A percentile compares a stretch with the other conserved stretches of the same genome.
Evolutionary conservation across 2,329 filamentous ascomycete species (phyloP).

Genomic region (Calonectria leucothoes): DNA sequence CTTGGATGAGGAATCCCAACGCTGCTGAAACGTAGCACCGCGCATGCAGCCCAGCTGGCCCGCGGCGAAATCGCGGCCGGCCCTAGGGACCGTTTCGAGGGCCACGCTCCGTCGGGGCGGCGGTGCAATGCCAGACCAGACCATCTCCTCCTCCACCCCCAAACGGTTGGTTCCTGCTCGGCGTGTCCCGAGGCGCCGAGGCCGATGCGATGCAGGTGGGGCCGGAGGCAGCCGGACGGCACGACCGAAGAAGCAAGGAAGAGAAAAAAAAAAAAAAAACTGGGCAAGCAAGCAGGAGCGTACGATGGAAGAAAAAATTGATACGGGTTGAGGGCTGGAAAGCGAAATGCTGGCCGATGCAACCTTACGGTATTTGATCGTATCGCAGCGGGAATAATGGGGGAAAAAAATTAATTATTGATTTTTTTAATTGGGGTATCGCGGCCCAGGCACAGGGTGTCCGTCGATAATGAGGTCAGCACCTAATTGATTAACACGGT

Average conservation of each 20-base stretch:
- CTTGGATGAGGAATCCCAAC: conserved; percentile 27
- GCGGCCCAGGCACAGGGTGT: background rate
- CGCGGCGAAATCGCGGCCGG: background rate
- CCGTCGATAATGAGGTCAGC: background rate
- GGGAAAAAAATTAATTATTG: background rate
- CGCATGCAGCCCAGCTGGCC: background rate
- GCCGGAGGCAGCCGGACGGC: conserved; percentile 36
- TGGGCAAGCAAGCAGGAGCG: conserved; percentile 21
- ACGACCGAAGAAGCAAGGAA: conserved; percentile 28
- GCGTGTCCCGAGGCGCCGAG: conserved; percentile 28
- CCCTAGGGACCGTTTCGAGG: background rate
- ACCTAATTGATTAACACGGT: conserved; percentile 7
- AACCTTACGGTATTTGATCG: background rate
- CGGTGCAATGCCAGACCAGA: conserved; percentile 15
- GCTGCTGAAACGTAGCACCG: conserved; percentile 31
- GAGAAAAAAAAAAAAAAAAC: conserved; percentile 10
- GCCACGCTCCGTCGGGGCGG: conserved; percentile 13
- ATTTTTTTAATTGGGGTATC: background rate
- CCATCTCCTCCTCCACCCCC: background rate
- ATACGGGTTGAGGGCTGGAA: background rate
- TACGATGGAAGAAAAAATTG: background rate
- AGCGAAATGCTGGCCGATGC: background rate
- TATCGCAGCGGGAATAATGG: background rate
- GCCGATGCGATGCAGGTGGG: conserved; percentile 11
- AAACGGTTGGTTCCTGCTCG: background rate